Evolutionary conservation across 495 filamentous ascomycete species (phyloP).

Genomic region (Neurospora cerealis): DNA sequence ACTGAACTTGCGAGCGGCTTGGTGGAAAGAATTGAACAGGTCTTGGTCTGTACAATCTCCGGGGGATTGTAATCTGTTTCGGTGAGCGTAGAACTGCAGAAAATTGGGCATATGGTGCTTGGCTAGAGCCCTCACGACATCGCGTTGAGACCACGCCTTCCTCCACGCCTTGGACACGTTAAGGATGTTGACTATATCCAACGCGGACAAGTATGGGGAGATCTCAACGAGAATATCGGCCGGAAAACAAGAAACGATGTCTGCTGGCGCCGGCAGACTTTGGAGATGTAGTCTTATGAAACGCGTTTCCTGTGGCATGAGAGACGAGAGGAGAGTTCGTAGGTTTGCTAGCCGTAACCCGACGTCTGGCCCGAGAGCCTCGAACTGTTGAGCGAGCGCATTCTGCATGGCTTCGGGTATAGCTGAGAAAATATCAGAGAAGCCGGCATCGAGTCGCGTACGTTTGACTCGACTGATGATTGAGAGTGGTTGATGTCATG

Average conservation of each 20-base stretch:
- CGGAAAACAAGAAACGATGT: slow-evolving; percentile 23
- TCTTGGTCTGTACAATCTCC: background rate
- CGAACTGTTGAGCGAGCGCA: background rate
- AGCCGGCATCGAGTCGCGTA: background rate
- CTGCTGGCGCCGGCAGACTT: slow-evolving; percentile 6
- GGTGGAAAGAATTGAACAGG: background rate
- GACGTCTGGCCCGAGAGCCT: slow-evolving; percentile 3
- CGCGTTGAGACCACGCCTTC: slow-evolving; percentile 11
- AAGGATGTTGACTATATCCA: slow-evolving; percentile 13
- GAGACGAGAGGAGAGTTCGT: background rate
- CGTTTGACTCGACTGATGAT: background rate
- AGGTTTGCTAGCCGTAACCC: slow-evolving; percentile 3
- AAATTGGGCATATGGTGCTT: slow-evolving; percentile 15
- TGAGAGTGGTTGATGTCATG: background rate
- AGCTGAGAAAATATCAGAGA: background rate
- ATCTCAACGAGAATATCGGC: slow-evolving; percentile 22
- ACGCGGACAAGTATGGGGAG: slow-evolving; percentile 12
- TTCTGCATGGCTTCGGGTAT: background rate
- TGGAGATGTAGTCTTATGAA: slow-evolving; percentile 17
- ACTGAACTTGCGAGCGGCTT: background rate
- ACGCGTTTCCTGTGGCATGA: slow-evolving; percentile 15
- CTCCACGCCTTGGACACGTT: slow-evolving; percentile 27
- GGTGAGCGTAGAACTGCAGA: background rate
- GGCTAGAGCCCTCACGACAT: slow-evolving; percentile 11
- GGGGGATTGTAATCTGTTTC: background rate